These are phyloP conservation scores for Silene conica DNA, from an alignment of 148 eudicot species.

Conservation along the genomic window DNA sequence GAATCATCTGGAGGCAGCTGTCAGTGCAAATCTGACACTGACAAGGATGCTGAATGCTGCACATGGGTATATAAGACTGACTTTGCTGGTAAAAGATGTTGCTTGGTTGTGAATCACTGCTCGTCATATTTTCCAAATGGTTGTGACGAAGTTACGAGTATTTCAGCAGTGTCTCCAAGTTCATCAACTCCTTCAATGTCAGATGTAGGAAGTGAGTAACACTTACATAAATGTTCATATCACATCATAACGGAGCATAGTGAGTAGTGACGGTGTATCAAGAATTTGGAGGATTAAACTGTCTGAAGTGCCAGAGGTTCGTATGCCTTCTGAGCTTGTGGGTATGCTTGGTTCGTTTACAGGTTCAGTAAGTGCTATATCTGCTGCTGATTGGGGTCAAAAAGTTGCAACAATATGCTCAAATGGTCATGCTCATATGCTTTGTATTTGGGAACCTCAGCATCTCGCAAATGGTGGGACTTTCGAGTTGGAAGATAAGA, in stretches of 20 bases:
- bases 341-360: conserved; percentile 57
- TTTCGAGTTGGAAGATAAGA: conserved; percentile 58
- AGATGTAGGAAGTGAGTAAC: conserved; percentile 31
- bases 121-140: conserved; percentile 60
- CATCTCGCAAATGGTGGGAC: conserved; percentile 46
- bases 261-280: conserved; percentile 68
- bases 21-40: conserved; percentile 21
- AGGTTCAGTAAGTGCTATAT: conserved; percentile 51
- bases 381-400: conserved; percentile 64
- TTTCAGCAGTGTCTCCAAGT: conserved; percentile 46
- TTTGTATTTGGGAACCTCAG: conserved; percentile 69
- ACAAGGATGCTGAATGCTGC: conserved; percentile 27
- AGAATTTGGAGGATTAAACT: conserved; percentile 73
- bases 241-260: conserved; percentile 73
- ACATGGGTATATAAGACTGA: conserved; percentile 38
- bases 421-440: conserved; percentile 27
- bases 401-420: conserved; percentile 66
- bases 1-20: conserved; percentile 34
- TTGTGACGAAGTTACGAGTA: conserved; percentile 53
- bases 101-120: conserved; percentile 42
- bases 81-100: conserved; percentile 54
- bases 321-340: conserved; percentile 66
- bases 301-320: conserved; percentile 31
- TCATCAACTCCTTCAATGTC: conserved; percentile 21
- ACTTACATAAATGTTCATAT: conserved; percentile 37